These are phyloP conservation scores for Nyssa sinensis DNA, from an alignment of 148 eudicot genomes.

Conservation along the genomic window DNA sequence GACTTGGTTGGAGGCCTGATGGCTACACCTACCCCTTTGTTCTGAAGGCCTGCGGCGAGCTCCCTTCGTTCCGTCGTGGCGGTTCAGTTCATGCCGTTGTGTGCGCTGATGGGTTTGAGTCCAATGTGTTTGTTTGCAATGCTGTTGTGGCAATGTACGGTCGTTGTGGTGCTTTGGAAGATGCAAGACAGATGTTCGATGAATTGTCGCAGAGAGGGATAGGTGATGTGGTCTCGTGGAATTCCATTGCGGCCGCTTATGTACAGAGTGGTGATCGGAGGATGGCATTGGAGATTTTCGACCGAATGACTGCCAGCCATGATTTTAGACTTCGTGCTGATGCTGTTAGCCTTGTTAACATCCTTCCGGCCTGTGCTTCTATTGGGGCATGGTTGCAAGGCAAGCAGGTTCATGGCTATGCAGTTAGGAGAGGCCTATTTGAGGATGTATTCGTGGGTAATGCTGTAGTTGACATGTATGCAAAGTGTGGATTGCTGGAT, in stretches of 20 bases:
- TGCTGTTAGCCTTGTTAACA: constrained; percentile 63
- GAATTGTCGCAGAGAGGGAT: constrained; percentile 41
- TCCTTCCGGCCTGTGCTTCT: constrained; percentile 61
- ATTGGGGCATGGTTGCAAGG: constrained; percentile 30
- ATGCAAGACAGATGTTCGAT: constrained; percentile 55
- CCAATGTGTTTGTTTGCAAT: constrained; percentile 62
- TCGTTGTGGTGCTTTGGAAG: constrained; percentile 34
- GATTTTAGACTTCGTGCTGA: constrained; percentile 32
- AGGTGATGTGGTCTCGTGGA: constrained; percentile 64
- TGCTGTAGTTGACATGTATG: constrained; percentile 68
- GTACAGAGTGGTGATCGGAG: constrained; percentile 39
- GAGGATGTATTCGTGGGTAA: constrained; percentile 70
- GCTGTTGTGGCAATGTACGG: constrained; percentile 62
- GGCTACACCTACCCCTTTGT: constrained; percentile 61
- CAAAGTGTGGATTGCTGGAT: constrained; percentile 62
- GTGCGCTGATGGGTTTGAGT: constrained; percentile 33
- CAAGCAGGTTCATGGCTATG: constrained; percentile 57
- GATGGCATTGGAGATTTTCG: constrained; percentile 46
- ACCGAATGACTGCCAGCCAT: constrained; percentile 23
- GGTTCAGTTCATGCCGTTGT: constrained; percentile 42
- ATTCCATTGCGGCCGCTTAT: constrained; percentile 56
- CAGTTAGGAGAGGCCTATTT: constrained; percentile 33
- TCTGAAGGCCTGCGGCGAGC: constrained; percentile 58
- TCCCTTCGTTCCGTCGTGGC: constrained; percentile 27
- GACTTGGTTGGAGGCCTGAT: constrained; percentile 49